These are phyloP conservation scores for Anethum foeniculum DNA, from an alignment of 140 eudicot species.

Conservation along the genomic window DNA sequence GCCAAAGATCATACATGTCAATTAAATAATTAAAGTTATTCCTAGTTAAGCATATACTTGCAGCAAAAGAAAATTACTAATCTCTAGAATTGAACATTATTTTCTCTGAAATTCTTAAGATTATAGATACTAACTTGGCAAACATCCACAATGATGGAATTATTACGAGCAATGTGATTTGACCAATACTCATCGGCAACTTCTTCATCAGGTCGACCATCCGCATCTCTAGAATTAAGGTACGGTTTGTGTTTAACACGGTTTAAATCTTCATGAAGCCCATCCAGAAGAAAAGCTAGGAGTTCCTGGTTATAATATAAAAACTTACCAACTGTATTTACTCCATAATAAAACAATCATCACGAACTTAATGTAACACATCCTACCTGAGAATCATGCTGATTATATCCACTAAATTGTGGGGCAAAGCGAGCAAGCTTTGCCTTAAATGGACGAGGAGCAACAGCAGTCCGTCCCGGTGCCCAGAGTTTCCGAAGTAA, in stretches of 20 bases:
- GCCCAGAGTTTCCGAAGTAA: slow-evolving; percentile 89
- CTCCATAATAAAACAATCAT: slow-evolving; percentile 8
- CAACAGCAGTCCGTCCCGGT: slow-evolving; percentile 87
- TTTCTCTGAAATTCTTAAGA: not conserved
- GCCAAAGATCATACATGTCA: not conserved
- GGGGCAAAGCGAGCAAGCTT: slow-evolving; percentile 99
- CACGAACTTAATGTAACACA: slow-evolving; percentile 9
- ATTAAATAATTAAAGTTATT: not conserved
- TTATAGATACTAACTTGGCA: slow-evolving; percentile 67
- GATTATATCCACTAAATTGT: slow-evolving; percentile 92
- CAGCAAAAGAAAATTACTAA: not conserved
- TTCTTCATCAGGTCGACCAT: slow-evolving; percentile 97
- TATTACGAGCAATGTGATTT: slow-evolving; percentile 93
- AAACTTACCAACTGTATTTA: slow-evolving; percentile 2
- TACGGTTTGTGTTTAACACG: slow-evolving; percentile 97
- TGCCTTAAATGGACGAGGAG: slow-evolving; percentile 79
- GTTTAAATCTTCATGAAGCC: slow-evolving; percentile 96
- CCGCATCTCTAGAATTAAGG: slow-evolving; percentile 85
- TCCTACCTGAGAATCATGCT: slow-evolving; percentile 96
- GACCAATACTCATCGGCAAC: slow-evolving; percentile 99
- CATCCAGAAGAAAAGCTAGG: slow-evolving; percentile 92
- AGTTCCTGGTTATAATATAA: slow-evolving; percentile 55
- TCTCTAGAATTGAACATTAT: not conserved
- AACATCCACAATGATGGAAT: slow-evolving; percentile 97
- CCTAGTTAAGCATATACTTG: not conserved